Percentiles rank a stretch among this genome's conserved stretches.
phyloP scores from a whole-genome alignment of 1,139 yeast genomes.

The Candida dubliniensis region DNA sequence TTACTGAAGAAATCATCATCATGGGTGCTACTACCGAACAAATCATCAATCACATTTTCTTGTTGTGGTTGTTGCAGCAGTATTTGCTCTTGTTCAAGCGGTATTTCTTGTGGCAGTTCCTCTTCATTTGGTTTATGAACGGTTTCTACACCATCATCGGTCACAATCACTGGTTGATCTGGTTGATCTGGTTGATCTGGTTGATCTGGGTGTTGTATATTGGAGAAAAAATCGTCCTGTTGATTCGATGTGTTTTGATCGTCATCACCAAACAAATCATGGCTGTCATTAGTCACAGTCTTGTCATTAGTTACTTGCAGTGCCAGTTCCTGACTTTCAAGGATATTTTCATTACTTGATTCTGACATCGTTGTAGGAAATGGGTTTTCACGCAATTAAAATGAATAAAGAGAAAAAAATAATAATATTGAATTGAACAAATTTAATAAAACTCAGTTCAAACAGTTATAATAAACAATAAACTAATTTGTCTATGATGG shows the following conservation, averaged over 20 bases:
- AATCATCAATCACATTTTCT: slow-evolving; percentile 5
- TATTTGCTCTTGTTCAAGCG: not conserved
- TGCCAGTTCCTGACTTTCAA: no score
- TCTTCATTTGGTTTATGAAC: no score
- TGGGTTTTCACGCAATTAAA: no score
- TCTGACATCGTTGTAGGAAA: no score
- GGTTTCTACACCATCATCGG: not conserved
- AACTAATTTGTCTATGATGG: no score
- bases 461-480: no score
- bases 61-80: not conserved
- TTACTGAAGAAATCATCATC: slow-evolving; percentile 6
- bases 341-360: no score
- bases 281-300: not conserved
- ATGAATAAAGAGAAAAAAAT: no score
- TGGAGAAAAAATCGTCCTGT: not conserved
- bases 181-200: not conserved
- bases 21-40: slow-evolving; percentile 3
- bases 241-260: not conserved
- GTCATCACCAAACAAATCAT: not conserved
- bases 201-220: not conserved
- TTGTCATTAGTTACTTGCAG: no score
- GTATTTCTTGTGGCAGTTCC: not conserved
- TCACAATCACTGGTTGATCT: not conserved
- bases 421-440: no score
- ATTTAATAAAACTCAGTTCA: no score